Base-by-base conservation (phyloP, 2,329 filamentous ascomycete species). In the Xylogone sp. region DNA sequence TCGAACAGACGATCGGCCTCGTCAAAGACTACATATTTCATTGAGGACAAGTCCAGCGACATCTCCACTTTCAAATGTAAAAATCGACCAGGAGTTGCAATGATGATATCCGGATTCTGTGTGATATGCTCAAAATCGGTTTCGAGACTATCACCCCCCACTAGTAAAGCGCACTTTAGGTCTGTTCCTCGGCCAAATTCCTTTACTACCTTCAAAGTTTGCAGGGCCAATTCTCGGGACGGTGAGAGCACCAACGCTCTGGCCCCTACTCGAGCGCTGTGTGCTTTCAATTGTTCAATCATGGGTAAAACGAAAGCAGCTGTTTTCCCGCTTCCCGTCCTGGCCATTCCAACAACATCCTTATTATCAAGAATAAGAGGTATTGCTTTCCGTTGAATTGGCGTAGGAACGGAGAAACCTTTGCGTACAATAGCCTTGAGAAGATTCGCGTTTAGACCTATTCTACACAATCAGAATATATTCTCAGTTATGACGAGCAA, bases 261-360 rank as follows among this genome's bases (percentile, higher is more conserved):
- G 43, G 90, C 84, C 48, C 95, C 94, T 57, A 97, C 86, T 63
- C 87, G 87, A 24, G 86, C 85, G 65, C 88, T 96, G 69, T 99
- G 95, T 21, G 83, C 81, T 69, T 92, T 95, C 55, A 99, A 75
- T 59, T 87, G 88, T 74, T 99, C 90, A 55, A 99, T 91, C 93
- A 99, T 96, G 43, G 94, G 94, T 58, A 99, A 95, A 21, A 97
- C 91, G 69, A 99, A 99, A 20, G 94, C 94, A 1, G 92, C 94
- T 1, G 95, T 99, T 76, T 99, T 99, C 74, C 94, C 94, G 19
- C 92, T 97, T 67, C 94, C 94, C n/a, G 95, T 99, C 59, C 95
- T 81, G 7, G 94, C 94, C 94, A 99, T 99, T 59, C 92, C 95
- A 21, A 99, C 93, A n/a, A 97, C 89, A 78, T 99, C 94, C 71